phyloP scores from a whole-genome alignment of 73 alveolate species.

The Paramecium primaurelia region DNA sequence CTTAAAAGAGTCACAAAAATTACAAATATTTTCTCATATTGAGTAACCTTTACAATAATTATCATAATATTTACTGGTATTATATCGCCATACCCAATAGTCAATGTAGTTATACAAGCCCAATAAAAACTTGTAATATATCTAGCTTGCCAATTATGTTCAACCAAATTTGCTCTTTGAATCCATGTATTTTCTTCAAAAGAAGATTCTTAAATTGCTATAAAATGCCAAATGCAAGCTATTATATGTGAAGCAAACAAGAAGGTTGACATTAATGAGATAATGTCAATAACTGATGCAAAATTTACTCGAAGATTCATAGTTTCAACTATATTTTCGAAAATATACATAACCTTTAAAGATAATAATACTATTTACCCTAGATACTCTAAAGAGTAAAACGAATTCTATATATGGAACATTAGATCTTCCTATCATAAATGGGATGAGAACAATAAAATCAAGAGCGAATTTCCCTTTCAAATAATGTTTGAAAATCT shows the following conservation, averaged over 20 bases:
- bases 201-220: background rate
- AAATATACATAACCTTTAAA: slow-evolving; percentile 13
- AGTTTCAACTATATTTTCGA: slow-evolving; percentile 11
- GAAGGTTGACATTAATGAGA: background rate
- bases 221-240: slow-evolving; percentile 46
- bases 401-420: slow-evolving; percentile 31
- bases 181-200: slow-evolving; percentile 4
- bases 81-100: slow-evolving; percentile 38
- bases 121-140: slow-evolving; percentile 34
- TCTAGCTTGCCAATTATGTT: background rate
- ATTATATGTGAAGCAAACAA: background rate
- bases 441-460: slow-evolving; percentile 28
- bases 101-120: slow-evolving; percentile 48
- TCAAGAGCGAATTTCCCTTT: slow-evolving; percentile 33
- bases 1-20: slow-evolving; percentile 44
- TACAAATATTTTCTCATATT: slow-evolving; percentile 45
- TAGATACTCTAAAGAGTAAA: slow-evolving; percentile 3
- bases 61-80: background rate
- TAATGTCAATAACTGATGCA: slow-evolving; percentile 3
- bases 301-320: slow-evolving; percentile 5
- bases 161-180: background rate
- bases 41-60: background rate
- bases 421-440: slow-evolving; percentile 24
- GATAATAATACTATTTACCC: background rate
- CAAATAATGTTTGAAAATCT: slow-evolving; percentile 15